These are phyloP conservation scores for Geranium incanum DNA, from an alignment of 441 rosid species.

Conservation along the genomic window DNA sequence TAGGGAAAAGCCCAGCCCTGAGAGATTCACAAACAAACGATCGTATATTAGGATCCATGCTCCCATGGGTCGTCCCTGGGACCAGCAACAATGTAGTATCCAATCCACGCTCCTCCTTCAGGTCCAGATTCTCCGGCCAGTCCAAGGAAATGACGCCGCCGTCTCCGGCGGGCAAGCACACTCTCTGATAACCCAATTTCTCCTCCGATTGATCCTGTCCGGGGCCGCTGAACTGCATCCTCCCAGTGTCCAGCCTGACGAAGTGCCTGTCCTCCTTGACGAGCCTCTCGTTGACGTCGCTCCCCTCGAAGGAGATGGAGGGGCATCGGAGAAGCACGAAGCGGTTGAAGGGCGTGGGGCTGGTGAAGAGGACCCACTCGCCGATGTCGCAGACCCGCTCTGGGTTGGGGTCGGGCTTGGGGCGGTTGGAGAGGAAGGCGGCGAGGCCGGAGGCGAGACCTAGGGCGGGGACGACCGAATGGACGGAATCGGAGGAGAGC, in stretches of 20 bases:
- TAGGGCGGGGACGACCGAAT: background rate
- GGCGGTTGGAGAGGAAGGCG: slow-evolving; percentile 12
- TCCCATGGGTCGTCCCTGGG: slow-evolving; percentile 78
- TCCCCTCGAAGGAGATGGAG: slow-evolving; percentile 45
- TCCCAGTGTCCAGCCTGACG: slow-evolving; percentile 56
- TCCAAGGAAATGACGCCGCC: slow-evolving; percentile 85
- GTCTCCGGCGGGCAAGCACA: slow-evolving; percentile 55
- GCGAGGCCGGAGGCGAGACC: slow-evolving; percentile 8
- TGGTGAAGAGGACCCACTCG: slow-evolving; percentile 74
- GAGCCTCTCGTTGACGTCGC: slow-evolving; percentile 55
- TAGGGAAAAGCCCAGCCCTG: slow-evolving; percentile 65
- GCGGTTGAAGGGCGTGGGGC: slow-evolving; percentile 85
- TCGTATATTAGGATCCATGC: slow-evolving; percentile 48
- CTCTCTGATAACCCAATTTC: slow-evolving; percentile 62
- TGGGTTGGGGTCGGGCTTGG: background rate
- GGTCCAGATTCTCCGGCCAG: slow-evolving; percentile 78
- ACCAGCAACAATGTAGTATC: slow-evolving; percentile 76
- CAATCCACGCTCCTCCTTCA: slow-evolving; percentile 70
- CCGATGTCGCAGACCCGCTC: slow-evolving; percentile 33
- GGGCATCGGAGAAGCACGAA: slow-evolving; percentile 85
- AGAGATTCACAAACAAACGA: slow-evolving; percentile 58
- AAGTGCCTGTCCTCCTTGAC: slow-evolving; percentile 71
- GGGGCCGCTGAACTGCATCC: slow-evolving; percentile 28
- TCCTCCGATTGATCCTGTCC: slow-evolving; percentile 21
- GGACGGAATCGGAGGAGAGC: background rate